These are phyloP conservation scores for Penicillium italicum DNA, from an alignment of 2,329 filamentous ascomycete genomes.

Conservation along the genomic window DNA sequence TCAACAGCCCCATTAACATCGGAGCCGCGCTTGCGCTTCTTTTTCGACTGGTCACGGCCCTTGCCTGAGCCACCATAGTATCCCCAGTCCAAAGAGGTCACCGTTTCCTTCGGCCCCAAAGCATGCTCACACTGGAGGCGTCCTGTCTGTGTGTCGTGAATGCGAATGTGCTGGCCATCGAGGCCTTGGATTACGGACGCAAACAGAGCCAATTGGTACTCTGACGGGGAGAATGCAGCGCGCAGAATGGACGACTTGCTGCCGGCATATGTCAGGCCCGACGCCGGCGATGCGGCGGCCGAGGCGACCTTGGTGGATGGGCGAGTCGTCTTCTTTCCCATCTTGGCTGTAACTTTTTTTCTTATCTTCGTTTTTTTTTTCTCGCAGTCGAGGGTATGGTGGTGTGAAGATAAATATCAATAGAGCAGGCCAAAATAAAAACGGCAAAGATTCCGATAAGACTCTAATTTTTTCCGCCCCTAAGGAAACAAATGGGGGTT, in stretches of 20 bases:
- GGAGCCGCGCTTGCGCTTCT: constrained; percentile 50
- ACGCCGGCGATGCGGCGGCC: constrained; percentile 38
- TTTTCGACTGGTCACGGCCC: constrained; percentile 44
- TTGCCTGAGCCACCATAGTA: constrained; percentile 38
- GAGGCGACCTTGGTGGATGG: constrained; percentile 45
- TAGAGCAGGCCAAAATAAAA: background rate
- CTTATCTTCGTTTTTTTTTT: background rate
- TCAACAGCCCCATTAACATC: constrained; percentile 38
- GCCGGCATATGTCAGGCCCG: constrained; percentile 35
- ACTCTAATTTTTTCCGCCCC: constrained; percentile 15
- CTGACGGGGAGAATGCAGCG: constrained; percentile 50
- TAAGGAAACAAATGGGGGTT: constrained; percentile 22
- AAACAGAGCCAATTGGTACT: constrained; percentile 51
- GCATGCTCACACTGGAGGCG: constrained; percentile 51
- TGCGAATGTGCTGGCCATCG: constrained; percentile 51
- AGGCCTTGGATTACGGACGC: constrained; percentile 53
- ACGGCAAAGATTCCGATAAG: constrained; percentile 8
- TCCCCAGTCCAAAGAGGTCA: constrained; percentile 53
- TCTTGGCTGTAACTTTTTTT: constrained; percentile 27
- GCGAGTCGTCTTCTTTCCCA: constrained; percentile 47
- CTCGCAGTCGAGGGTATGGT: constrained; percentile 18
- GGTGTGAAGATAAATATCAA: background rate
- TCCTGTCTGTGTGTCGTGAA: constrained; percentile 51
- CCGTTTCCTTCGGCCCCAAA: constrained; percentile 44
- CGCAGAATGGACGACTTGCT: constrained; percentile 49